Percentiles rank a stretch among this genome's conserved stretches.
Conservation (phyloP, 1,284 basidiomycete species). For the Coniophora puteana region DNA sequence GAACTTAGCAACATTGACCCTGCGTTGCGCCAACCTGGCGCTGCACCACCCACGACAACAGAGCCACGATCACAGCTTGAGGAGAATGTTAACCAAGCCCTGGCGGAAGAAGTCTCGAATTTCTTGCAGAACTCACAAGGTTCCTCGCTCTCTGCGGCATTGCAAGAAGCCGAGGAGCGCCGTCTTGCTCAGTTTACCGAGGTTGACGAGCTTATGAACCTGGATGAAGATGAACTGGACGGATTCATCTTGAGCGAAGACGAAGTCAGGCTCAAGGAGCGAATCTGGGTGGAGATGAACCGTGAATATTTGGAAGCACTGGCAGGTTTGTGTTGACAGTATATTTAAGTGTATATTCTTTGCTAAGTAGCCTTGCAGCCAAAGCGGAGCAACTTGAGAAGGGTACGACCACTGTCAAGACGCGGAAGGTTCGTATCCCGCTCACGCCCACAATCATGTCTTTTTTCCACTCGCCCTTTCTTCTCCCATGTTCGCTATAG, state of each 20-base stretch:
- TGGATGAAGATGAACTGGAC: constrained; percentile 95
- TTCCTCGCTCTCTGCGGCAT: constrained; percentile 47
- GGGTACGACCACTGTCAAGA: constrained; percentile 46
- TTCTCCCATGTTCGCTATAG: constrained; percentile 11
- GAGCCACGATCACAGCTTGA: constrained; percentile 31
- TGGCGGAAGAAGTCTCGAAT: constrained; percentile 63
- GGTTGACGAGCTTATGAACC: constrained; percentile 67
- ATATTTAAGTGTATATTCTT: constrained; percentile 21
- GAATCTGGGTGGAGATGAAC: constrained; percentile 97
- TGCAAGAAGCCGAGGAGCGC: constrained; percentile 61
- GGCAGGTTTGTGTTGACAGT: constrained; percentile 57
- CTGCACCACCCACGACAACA: too few species aligned
- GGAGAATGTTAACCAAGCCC: constrained; percentile 45
- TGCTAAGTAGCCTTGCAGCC: constrained; percentile 52
- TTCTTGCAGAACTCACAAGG: constrained; percentile 61
- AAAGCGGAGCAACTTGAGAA: constrained; percentile 61
- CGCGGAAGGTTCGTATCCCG: constrained; percentile 69
- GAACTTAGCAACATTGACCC: constrained; percentile 53
- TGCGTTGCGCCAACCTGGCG: constrained; percentile 38
- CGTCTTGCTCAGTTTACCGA: constrained; percentile 47
- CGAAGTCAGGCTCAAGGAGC: constrained; percentile 88
- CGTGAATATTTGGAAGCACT: constrained; percentile 90
- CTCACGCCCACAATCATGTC: constrained; percentile 14
- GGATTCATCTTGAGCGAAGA: constrained; percentile 79
- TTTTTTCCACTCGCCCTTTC: constrained; percentile 10